These are phyloP conservation scores for Caryocar brasiliense DNA, from an alignment of 441 rosid species.

Conservation along the genomic window DNA sequence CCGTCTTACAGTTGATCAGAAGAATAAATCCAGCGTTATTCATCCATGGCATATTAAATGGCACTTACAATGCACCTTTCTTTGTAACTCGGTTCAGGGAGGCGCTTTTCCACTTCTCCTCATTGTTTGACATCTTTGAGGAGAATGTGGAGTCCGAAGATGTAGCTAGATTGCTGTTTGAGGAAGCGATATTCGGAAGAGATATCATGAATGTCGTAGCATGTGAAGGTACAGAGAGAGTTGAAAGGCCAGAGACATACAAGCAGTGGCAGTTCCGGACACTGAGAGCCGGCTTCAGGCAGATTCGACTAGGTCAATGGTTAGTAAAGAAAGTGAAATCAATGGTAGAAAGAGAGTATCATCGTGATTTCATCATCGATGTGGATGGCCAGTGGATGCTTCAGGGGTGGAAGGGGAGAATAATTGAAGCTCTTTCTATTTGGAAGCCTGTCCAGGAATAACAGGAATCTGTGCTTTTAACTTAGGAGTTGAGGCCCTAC, in stretches of 20 bases:
- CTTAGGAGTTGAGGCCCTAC: not conserved
- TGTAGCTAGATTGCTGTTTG: constrained; percentile 44
- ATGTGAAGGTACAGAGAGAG: constrained; percentile 68
- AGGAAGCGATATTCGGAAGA: constrained; percentile 44
- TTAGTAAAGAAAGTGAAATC: constrained; percentile 29
- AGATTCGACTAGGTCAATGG: constrained; percentile 33
- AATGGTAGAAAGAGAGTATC: constrained; percentile 31
- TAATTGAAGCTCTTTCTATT: constrained; percentile 36
- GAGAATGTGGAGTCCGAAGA: constrained; percentile 42
- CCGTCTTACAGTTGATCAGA: constrained; percentile 51
- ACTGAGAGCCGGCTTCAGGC: constrained; percentile 53
- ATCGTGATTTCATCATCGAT: constrained; percentile 44
- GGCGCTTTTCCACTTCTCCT: constrained; percentile 72
- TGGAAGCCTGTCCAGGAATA: constrained; percentile 46
- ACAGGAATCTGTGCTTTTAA: not conserved
- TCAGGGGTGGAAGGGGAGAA: constrained; percentile 74
- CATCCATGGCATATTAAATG: constrained; percentile 60
- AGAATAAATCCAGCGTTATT: constrained; percentile 57
- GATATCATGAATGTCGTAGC: constrained; percentile 78
- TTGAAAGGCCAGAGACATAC: constrained; percentile 73
- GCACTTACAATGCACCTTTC: constrained; percentile 71
- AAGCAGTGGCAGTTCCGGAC: constrained; percentile 78
- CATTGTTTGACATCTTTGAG: constrained; percentile 71
- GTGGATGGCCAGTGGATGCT: constrained; percentile 64
- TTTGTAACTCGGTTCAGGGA: constrained; percentile 72